phyloP scores from a whole-genome alignment of 179 eudicot genomes.

The Patellifolia procumbens region DNA sequence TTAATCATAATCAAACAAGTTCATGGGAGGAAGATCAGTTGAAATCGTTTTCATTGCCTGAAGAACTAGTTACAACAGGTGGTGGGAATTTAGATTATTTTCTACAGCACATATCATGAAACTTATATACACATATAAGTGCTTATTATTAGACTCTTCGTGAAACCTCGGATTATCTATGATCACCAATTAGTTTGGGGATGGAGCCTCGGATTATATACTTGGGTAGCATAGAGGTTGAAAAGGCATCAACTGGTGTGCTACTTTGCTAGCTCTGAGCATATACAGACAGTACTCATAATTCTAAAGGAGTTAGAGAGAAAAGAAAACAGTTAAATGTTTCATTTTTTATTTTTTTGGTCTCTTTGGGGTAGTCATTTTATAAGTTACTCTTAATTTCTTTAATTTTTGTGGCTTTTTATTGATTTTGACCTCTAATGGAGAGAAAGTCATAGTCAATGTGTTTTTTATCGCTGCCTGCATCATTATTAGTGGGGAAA shows the following conservation, averaged over 20 bases:
- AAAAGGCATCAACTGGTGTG: too few relatives aligned
- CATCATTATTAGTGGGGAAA: constrained; percentile 19
- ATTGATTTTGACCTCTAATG: constrained; percentile 29
- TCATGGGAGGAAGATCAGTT: constrained; percentile 48
- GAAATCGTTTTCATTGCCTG: constrained; percentile 36
- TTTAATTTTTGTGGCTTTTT: constrained; percentile 6
- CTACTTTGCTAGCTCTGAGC: background rate
- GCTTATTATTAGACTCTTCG: too few relatives aligned
- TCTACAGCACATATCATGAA: constrained; percentile 26
- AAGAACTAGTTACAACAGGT: constrained; percentile 23
- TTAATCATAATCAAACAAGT: constrained; percentile 28
- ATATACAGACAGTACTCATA: too few relatives aligned
- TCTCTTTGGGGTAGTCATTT: background rate
- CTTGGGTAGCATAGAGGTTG: too few relatives aligned
- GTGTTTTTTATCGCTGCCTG: constrained; percentile 20
- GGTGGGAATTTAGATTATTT: constrained; percentile 45
- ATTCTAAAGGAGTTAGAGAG: constrained; percentile 14
- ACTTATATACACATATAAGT: background rate
- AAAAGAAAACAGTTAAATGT: too few relatives aligned
- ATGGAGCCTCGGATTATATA: background rate
- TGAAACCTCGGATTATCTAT: background rate
- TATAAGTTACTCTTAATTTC: constrained; percentile 21
- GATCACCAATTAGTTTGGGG: background rate
- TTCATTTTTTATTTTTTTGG: constrained; percentile 1
- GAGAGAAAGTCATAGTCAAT: constrained; percentile 23